Conservation (phyloP, 768 basidiomycete species). For the Hirschioporus abietinus region DNA sequence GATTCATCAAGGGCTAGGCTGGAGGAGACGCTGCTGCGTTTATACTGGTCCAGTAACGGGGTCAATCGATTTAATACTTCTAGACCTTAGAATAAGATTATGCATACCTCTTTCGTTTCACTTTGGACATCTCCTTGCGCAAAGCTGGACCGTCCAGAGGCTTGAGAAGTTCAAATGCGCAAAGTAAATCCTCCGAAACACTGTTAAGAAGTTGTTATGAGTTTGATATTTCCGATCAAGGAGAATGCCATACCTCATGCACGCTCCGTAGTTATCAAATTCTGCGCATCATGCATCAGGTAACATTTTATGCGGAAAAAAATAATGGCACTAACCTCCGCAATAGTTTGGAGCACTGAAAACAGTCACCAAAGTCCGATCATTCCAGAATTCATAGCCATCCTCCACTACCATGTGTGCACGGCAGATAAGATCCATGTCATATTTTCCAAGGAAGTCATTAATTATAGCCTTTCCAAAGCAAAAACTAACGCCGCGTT, state of each 20-base stretch:
- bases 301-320: constrained; percentile 11
- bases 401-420: constrained; percentile 99
- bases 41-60: background rate
- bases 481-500: constrained; percentile 97
- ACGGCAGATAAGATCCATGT: constrained; percentile 99
- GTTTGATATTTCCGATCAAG: background rate
- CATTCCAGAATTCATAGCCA: constrained; percentile 99
- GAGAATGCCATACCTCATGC: constrained; percentile 66
- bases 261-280: constrained; percentile 93
- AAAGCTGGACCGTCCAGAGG: constrained; percentile 91
- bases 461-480: constrained; percentile 98
- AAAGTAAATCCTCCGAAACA: constrained; percentile 94
- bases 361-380: constrained; percentile 95
- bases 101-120: constrained; percentile 90
- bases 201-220: constrained; percentile 29
- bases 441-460: constrained; percentile 89
- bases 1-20: background rate
- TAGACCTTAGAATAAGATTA: background rate
- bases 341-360: constrained; percentile 98
- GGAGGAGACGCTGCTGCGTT: constrained; percentile 1
- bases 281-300: constrained; percentile 40
- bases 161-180: constrained; percentile 96
- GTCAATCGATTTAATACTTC: background rate
- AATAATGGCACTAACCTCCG: constrained; percentile 62
- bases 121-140: constrained; percentile 98